These are phyloP conservation scores for Samsoniella hepiali DNA, from an alignment of 2,329 filamentous ascomycete genomes.

Conservation along the genomic window DNA sequence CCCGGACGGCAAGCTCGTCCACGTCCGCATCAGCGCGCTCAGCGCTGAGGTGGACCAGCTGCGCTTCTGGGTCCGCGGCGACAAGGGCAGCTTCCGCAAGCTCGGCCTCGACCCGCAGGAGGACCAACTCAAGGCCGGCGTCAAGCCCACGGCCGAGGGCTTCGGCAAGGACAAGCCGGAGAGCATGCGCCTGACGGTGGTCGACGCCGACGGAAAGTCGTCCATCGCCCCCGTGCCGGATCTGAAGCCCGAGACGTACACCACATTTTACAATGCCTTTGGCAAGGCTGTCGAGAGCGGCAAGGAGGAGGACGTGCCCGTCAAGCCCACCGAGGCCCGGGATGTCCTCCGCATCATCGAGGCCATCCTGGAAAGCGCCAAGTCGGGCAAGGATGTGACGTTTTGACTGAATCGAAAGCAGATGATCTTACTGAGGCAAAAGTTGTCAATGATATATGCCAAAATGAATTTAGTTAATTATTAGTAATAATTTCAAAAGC, in stretches of 20 bases:
- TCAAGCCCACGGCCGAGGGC: constrained; percentile 55
- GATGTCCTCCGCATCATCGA: constrained; percentile 54
- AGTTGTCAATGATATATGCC: not conserved
- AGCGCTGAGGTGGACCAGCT: constrained; percentile 67
- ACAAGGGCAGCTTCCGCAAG: constrained; percentile 73
- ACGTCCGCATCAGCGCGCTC: constrained; percentile 65
- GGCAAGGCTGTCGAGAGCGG: constrained; percentile 47
- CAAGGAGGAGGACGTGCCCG: constrained; percentile 49
- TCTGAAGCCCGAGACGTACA: constrained; percentile 64
- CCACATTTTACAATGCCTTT: constrained; percentile 60
- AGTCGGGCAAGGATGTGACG: constrained; percentile 43
- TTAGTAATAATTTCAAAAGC: not conserved
- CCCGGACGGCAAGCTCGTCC: constrained; percentile 58
- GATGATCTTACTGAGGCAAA: not conserved
- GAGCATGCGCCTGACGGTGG: constrained; percentile 57
- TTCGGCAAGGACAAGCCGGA: constrained; percentile 64
- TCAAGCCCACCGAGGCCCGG: constrained; percentile 49
- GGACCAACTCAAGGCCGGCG: constrained; percentile 64
- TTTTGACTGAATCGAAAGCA: constrained; percentile 22
- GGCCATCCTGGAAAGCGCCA: constrained; percentile 48
- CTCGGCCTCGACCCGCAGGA: constrained; percentile 70
- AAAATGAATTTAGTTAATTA: not conserved
- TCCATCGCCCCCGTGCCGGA: constrained; percentile 52
- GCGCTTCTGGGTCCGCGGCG: constrained; percentile 74
- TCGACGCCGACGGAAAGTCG: constrained; percentile 50